phyloP scores from a whole-genome alignment of 169 alveolate species.

The Theileria annulata region DNA sequence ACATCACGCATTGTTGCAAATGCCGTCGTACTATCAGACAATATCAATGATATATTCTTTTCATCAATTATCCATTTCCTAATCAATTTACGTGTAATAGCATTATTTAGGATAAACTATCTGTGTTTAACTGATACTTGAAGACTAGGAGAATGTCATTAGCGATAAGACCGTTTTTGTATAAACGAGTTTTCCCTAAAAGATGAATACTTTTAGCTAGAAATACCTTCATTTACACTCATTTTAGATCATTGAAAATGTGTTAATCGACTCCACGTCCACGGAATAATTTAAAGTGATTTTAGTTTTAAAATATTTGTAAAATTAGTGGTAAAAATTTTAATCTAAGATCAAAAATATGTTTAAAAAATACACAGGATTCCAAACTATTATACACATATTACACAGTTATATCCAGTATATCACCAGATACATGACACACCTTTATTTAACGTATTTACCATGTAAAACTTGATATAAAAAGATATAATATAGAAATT shows the following conservation, averaged over 20 bases:
- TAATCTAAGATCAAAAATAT: too few species aligned
- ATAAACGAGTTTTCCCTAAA: conserved; percentile 6
- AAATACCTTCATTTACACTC: not conserved
- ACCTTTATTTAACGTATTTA: not conserved
- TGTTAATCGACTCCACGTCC: not conserved
- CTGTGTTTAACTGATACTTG: conserved; percentile 20
- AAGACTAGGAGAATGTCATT: conserved; percentile 53
- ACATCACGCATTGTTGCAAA: conserved; percentile 49
- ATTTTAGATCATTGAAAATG: not conserved
- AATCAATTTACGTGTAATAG: not conserved
- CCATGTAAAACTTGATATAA: not conserved
- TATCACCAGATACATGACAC: not conserved
- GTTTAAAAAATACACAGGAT: not conserved
- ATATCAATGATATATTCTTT: conserved; percentile 36
- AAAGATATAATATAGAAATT: too few species aligned
- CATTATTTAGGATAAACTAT: too few species aligned
- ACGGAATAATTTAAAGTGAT: too few species aligned
- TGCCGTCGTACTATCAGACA: conserved; percentile 46
- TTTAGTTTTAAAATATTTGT: too few species aligned
- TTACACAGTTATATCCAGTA: not conserved
- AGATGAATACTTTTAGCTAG: not conserved
- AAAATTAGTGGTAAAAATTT: too few species aligned
- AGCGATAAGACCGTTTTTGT: conserved; percentile 51
- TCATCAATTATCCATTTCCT: conserved; percentile 59
- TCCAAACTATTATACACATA: not conserved